Evolutionary conservation across 495 filamentous ascomycete species (phyloP).

Genomic region (Umbilicaria muhlenbergii): DNA sequence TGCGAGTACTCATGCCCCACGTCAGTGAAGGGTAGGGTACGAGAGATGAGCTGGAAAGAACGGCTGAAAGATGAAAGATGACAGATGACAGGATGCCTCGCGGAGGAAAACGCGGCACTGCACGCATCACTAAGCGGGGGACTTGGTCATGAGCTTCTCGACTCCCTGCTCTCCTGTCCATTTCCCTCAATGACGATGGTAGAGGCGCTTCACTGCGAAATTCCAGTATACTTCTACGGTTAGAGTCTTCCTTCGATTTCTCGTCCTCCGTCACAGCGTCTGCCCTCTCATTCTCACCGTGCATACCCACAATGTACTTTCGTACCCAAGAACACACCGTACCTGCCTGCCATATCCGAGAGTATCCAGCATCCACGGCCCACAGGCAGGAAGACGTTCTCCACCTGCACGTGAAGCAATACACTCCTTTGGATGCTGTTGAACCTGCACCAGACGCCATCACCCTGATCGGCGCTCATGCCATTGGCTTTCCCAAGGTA

Average conservation of each 20-base stretch:
- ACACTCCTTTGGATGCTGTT: constrained; percentile 53
- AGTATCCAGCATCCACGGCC: constrained; percentile 50
- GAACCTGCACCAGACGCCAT: constrained; percentile 53
- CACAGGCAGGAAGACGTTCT: constrained; percentile 45
- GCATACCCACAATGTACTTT: constrained; percentile 25
- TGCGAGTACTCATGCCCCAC: too few relatives aligned
- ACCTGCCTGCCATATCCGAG: constrained; percentile 53
- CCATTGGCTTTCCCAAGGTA: constrained; percentile 84
- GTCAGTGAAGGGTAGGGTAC: too few relatives aligned
- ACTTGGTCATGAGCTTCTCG: too few relatives aligned
- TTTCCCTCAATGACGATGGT: too few relatives aligned
- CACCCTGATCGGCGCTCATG: constrained; percentile 72
- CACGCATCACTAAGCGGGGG: too few relatives aligned
- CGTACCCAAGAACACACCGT: constrained; percentile 45
- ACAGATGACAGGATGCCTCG: too few relatives aligned
- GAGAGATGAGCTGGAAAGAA: too few relatives aligned
- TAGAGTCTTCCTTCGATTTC: neutral
- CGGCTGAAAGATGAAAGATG: too few relatives aligned
- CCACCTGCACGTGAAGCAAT: constrained; percentile 66
- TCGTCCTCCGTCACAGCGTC: neutral
- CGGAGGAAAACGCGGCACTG: too few relatives aligned
- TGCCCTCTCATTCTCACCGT: neutral
- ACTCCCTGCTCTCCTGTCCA: too few relatives aligned
- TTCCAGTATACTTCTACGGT: neutral
- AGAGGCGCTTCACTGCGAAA: neutral